These are phyloP conservation scores for Cutaneotrichosporon dermatis DNA, from an alignment of 1,284 basidiomycete species.

Conservation along the genomic window DNA sequence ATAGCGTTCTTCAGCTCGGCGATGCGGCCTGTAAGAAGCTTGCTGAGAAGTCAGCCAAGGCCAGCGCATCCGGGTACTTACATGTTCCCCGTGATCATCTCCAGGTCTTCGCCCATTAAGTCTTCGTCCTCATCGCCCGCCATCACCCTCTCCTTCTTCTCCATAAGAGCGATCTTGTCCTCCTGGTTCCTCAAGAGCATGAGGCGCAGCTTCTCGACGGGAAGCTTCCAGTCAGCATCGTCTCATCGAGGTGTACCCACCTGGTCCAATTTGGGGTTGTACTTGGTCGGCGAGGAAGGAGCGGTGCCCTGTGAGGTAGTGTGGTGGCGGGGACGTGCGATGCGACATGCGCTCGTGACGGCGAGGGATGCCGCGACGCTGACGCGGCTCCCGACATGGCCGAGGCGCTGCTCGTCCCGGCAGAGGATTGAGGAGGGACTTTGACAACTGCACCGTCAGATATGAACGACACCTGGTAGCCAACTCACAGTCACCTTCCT, in stretches of 20 bases:
- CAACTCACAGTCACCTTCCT: background rate
- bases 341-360: too few species aligned
- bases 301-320: background rate
- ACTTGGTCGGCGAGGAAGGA: background rate
- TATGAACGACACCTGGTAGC: too few species aligned
- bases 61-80: conserved; percentile 10
- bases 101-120: conserved; percentile 31
- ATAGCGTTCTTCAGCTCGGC: conserved; percentile 36
- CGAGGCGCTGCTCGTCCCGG: too few species aligned
- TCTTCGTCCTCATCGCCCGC: conserved; percentile 20
- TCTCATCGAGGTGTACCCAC: background rate
- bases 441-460: too few species aligned
- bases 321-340: too few species aligned
- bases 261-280: conserved; percentile 2
- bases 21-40: conserved; percentile 29
- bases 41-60: conserved; percentile 15
- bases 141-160: conserved; percentile 15
- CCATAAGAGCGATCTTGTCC: conserved; percentile 28
- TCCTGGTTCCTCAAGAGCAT: conserved; percentile 35
- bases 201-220: conserved; percentile 29
- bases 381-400: too few species aligned
- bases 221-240: conserved; percentile 14
- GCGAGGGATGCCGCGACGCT: too few species aligned
- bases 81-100: conserved; percentile 33
- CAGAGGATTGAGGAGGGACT: too few species aligned